These are phyloP conservation scores for Amorphotheca resinae DNA, from an alignment of 495 filamentous ascomycete species.

Conservation along the genomic window DNA sequence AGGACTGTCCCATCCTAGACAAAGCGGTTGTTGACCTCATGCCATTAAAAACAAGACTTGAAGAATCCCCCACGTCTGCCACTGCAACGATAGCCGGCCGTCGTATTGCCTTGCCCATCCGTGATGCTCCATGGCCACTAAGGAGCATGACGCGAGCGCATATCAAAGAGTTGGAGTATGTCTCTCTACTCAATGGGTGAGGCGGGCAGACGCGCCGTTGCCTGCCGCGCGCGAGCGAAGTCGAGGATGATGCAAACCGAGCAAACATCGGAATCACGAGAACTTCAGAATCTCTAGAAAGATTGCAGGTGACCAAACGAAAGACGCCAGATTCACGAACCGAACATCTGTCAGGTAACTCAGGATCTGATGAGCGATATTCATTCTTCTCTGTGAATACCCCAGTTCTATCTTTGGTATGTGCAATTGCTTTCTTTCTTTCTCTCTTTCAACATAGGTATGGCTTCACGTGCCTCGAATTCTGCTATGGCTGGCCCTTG, in stretches of 20 bases:
- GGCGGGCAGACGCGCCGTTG: slow-evolving; percentile 14
- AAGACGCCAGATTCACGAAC: no score
- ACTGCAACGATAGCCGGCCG: slow-evolving; percentile 11
- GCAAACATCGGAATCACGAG: slow-evolving; percentile 12
- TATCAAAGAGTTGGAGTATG: not conserved
- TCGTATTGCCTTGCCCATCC: slow-evolving; percentile 14
- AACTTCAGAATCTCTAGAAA: not conserved
- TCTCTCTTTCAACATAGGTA: no score
- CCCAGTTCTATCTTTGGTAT: no score
- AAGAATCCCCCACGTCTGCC: slow-evolving; percentile 4
- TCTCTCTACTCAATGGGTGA: not conserved
- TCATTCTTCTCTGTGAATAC: no score
- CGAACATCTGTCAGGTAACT: no score
- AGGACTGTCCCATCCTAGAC: slow-evolving; percentile 1
- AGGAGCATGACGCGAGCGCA: slow-evolving; percentile 17
- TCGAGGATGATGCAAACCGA: slow-evolving; percentile 8
- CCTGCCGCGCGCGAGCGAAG: not conserved
- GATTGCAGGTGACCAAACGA: not conserved
- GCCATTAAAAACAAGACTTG: slow-evolving; percentile 1
- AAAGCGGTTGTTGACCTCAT: slow-evolving; percentile 6
- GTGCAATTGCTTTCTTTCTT: no score
- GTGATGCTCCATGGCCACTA: slow-evolving; percentile 19
- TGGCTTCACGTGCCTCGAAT: no score
- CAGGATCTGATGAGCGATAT: no score
- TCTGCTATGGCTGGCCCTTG: no score